phyloP scores from a whole-genome alignment of 23 red algal genomes.

The Chondrus crispus region DNA sequence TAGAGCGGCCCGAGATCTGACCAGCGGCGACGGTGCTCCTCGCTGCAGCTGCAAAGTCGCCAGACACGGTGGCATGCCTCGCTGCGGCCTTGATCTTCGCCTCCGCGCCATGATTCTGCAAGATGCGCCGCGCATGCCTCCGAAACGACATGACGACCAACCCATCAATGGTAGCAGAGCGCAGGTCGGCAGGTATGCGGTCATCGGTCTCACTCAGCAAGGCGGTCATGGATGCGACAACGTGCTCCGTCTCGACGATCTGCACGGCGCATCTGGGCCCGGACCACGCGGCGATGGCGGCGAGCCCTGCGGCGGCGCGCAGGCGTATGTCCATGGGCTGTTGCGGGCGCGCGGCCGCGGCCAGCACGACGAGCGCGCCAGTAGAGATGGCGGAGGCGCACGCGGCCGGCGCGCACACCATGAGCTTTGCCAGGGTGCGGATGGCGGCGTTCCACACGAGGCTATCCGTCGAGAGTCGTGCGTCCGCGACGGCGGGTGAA shows the following conservation, averaged over 20 bases:
- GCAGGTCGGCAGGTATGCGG: conserved; percentile 27
- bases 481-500: background rate
- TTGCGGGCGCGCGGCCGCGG: background rate
- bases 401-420: conserved; percentile 15
- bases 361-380: conserved; percentile 20
- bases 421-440: conserved; percentile 26
- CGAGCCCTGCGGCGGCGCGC: conserved; percentile 35
- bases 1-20: conserved; percentile 38
- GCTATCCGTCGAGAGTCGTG: too few relatives aligned
- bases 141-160: conserved; percentile 55
- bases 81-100: conserved; percentile 51
- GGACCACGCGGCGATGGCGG: conserved; percentile 50
- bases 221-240: conserved; percentile 37
- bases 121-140: conserved; percentile 32
- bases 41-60: conserved; percentile 46
- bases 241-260: conserved; percentile 39
- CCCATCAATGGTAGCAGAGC: conserved; percentile 49
- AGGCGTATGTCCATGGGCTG: conserved; percentile 30
- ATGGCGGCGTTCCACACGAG: conserved; percentile 30
- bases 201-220: conserved; percentile 16
- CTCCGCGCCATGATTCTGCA: conserved; percentile 32
- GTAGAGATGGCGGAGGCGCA: background rate
- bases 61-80: conserved; percentile 33
- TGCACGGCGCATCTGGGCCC: conserved; percentile 36
- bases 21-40: conserved; percentile 53